Evolutionary conservation across 2,329 filamentous ascomycete species (phyloP), one percentile per base, ranked within the genome.

Genomic region (Cadophora luteo-olivacea): DNA sequence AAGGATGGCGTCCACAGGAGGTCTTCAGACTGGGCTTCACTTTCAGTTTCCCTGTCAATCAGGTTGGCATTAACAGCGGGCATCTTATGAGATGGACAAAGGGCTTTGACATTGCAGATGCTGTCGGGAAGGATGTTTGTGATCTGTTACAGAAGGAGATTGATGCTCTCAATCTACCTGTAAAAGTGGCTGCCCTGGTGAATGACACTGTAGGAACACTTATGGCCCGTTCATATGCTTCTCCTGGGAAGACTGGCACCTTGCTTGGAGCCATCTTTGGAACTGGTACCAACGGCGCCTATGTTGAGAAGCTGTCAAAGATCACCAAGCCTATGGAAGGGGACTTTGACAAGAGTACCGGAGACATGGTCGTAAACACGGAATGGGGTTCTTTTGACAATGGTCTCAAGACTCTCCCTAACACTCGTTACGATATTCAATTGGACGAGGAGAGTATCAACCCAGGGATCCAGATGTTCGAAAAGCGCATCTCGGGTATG

Each of bases 311-410:
- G 84, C 84, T 97, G 22, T 82, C 86, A 75, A 94, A 93, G 73
- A 88, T 98, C 77, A 93, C 89, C 78, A 99, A 98, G 84, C 82
- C 87, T 19, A 82, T 91, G 67, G 82, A 84, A 69, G 89, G 89
- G 72, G 84, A 91, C 4, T 96, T 92, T 74, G 93, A 97, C 80
- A 84, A 84, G 61, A 89, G 89, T 9, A 97, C 94, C 0, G 94
- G 94, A 64, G 89, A 97, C 75, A 99, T 99, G 96, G 93, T 99
- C 68, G 87, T 99, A 82, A 99, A 99, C 82, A 95, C 92, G 0
- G 96, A 99, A 82, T 99, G 96, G 96, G 96, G 96, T 70, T 97
- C 93, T 67, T 99, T 99, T 77, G 96, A 99, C 82, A 98, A 98
- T 82, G 88, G 92, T 75, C 88, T 98, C 72, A 92, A 91, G 74